Base-by-base conservation (phyloP, 78 protist species). In the Diacronema lutheri region DNA sequence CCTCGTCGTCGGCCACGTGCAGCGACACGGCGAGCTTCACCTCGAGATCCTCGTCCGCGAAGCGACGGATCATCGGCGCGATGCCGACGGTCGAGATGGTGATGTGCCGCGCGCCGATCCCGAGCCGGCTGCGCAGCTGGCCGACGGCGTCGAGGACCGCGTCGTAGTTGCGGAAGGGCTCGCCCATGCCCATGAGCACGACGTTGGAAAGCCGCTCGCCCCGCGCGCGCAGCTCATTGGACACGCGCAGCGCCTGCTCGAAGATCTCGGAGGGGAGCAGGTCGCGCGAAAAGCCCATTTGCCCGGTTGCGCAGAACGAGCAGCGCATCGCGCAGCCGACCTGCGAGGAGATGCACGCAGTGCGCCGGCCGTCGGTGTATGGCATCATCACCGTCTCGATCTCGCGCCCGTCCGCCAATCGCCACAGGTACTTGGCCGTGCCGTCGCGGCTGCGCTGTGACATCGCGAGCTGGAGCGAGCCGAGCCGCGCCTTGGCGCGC, bases 361-460 rank as follows among this genome's bases (percentile, higher is more conserved):
- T 69, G 57, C 87, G 80, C 33, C 87, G 29, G 62, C 56, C n/a
- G 60, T 46, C 69, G 44, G 56, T 58, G 25, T 83, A 83, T 0
- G 87, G 87, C 87, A 83, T 83, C 25, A 83, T 68, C 71, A 83
- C 87, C 37, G 79, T 44, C 87, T 83, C 87, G 69, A 83, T 83
- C 37, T 68, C 21, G 55, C 31, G 29, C 20, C 80, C 87, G 80
- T 83, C 87, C 29, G 21, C 3, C 64, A 35, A 29, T 25, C 68
- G 79, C 62, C 76, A 83, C 33, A 76, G 68, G 33, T 79, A 65
- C 69, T 83, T 83, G 56, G 6, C 44, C 55, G 87, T 83, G 20
- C 87, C 87, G 80, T 83, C 87, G 41, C 35, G 60, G 58, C 60
- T 25, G 35, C 0, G 1, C 19, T 61, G 71, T 41, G 35, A 50